These are phyloP conservation scores for Incumbomyces lentus DNA, from an alignment of 2,329 filamentous ascomycete genomes.

Conservation along the genomic window DNA sequence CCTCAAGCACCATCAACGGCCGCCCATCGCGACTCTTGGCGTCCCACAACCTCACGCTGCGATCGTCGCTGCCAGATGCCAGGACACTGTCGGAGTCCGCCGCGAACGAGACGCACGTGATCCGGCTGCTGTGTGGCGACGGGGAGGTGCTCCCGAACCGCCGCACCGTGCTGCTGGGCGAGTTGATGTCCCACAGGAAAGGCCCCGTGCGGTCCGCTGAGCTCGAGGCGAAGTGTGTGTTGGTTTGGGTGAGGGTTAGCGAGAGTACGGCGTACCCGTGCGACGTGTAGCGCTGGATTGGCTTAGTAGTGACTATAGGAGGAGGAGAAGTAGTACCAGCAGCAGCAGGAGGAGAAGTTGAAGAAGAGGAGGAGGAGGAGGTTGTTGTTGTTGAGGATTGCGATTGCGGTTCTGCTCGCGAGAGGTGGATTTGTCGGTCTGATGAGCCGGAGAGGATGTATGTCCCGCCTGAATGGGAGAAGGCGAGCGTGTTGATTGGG, in stretches of 20 bases:
- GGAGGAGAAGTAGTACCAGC: too few relatives aligned
- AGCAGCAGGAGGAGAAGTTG: too few relatives aligned
- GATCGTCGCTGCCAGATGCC: conserved; percentile 63
- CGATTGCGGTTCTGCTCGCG: conserved; percentile 49
- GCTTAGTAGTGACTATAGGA: conserved; percentile 24
- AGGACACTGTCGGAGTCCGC: conserved; percentile 59
- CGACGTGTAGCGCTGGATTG: conserved; percentile 79
- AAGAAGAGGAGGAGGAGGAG: too few relatives aligned
- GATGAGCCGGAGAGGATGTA: conserved; percentile 78
- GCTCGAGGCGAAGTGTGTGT: conserved; percentile 73
- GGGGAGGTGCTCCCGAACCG: conserved; percentile 52
- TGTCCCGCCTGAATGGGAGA: conserved; percentile 61
- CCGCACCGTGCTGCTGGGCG: conserved; percentile 58
- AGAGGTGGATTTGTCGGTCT: conserved; percentile 76
- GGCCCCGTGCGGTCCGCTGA: conserved; percentile 76
- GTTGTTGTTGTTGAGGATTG: conserved; percentile 23
- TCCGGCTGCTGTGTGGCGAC: conserved; percentile 56
- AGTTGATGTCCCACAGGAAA: conserved; percentile 89
- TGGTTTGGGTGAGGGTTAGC: conserved; percentile 61
- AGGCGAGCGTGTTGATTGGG: conserved; percentile 61
- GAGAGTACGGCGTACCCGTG: conserved; percentile 90
- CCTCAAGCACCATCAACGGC: conserved; percentile 61
- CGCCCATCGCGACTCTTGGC: conserved; percentile 43
- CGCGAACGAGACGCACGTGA: conserved; percentile 71
- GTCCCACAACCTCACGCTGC: conserved; percentile 69